Evolutionary conservation across 352 stramenopile genomes (phyloP).

Genomic region (Phytophthora fragariaefolia): DNA sequence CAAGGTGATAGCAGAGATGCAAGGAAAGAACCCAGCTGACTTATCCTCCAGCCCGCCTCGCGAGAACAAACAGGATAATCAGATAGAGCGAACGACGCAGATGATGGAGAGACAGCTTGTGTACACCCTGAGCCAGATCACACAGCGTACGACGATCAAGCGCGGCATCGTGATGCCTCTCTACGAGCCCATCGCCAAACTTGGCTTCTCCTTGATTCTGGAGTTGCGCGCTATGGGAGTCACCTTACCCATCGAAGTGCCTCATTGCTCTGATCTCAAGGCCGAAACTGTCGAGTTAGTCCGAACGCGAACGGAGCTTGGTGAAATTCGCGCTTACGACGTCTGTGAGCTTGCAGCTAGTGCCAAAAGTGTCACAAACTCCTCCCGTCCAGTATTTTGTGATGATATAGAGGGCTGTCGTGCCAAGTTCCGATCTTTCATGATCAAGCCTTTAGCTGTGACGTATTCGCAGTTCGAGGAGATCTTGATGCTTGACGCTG

Average conservation of each 20-base stretch:
- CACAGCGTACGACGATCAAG: constrained; percentile 29
- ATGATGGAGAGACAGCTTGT: constrained; percentile 45
- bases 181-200: constrained; percentile 45
- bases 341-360: constrained; percentile 39
- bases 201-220: constrained; percentile 59
- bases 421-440: constrained; percentile 55
- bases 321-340: constrained; percentile 38
- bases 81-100: constrained; percentile 20
- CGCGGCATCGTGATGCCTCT: constrained; percentile 67
- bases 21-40: constrained; percentile 18
- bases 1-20: constrained; percentile 27
- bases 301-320: constrained; percentile 34
- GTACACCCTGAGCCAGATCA: constrained; percentile 44
- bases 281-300: constrained; percentile 43
- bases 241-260: constrained; percentile 56
- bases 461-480: constrained; percentile 65
- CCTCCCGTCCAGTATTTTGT: constrained; percentile 52
- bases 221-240: constrained; percentile 51
- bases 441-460: constrained; percentile 62
- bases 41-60: constrained; percentile 17
- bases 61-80: constrained; percentile 23
- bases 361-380: constrained; percentile 33
- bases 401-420: constrained; percentile 42
- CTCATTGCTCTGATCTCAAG: constrained; percentile 61
- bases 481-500: constrained; percentile 69